Evolutionary conservation across 768 basidiomycete species (phyloP).

Genomic region (Dentipellis fragilis): DNA sequence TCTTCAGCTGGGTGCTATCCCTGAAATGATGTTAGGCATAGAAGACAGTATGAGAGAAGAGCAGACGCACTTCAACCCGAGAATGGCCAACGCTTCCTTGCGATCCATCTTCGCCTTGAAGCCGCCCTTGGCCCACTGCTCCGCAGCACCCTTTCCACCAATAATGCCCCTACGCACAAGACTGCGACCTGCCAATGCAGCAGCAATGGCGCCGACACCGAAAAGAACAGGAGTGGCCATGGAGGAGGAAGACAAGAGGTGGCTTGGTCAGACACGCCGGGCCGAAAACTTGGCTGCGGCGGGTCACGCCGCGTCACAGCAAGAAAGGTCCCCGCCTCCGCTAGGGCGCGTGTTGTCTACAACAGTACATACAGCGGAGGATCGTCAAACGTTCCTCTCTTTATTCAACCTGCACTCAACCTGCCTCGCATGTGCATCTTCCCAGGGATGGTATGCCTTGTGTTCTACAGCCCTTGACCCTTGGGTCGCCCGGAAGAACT

Average conservation of each 20-base stretch:
- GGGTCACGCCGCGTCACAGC: no score
- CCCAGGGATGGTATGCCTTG: no score
- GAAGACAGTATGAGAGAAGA: constrained; percentile 1
- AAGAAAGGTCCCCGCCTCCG: no score
- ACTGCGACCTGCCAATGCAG: constrained; percentile 66
- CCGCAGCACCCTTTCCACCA: constrained; percentile 50
- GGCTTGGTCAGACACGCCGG: no score
- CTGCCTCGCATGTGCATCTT: no score
- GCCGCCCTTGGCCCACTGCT: constrained; percentile 88
- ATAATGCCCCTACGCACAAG: constrained; percentile 54
- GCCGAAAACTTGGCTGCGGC: no score
- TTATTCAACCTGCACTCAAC: no score
- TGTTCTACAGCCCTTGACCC: no score
- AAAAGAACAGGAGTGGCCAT: constrained; percentile 78
- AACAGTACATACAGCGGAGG: no score
- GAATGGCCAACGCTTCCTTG: constrained; percentile 82
- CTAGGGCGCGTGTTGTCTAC: no score
- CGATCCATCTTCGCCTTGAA: constrained; percentile 96
- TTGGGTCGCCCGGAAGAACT: no score
- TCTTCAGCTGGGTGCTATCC: constrained; percentile 71
- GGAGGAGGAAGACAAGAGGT: background rate
- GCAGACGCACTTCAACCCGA: constrained; percentile 78
- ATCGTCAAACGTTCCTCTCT: no score
- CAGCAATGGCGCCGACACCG: constrained; percentile 69
- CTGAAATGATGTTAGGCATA: constrained; percentile 29